These are phyloP conservation scores for Inga laurina DNA, from an alignment of 306 rosid genomes.

Conservation along the genomic window DNA sequence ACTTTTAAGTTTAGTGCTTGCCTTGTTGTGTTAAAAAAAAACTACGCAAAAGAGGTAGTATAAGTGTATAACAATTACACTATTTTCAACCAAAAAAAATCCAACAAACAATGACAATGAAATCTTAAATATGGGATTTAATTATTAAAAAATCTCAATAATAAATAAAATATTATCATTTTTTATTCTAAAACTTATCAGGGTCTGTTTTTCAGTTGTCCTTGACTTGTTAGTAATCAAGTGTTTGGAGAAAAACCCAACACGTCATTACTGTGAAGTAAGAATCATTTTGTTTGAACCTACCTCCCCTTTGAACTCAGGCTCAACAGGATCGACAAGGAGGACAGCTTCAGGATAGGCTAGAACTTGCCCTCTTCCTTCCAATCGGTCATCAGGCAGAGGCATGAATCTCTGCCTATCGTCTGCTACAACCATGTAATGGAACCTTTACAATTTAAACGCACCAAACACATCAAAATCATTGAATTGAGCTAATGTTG, in stretches of 20 bases:
- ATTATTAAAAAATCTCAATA: no score
- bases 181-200: no score
- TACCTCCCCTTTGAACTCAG: constrained; percentile 79
- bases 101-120: no score
- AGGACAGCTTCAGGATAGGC: constrained; percentile 80
- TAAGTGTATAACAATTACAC: no score
- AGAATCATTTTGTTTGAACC: neutral
- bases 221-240: no score
- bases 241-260: neutral
- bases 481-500: neutral
- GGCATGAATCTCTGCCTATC: constrained; percentile 89
- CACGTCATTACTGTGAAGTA: neutral
- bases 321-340: constrained; percentile 74
- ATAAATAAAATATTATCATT: no score
- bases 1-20: no score
- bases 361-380: constrained; percentile 53
- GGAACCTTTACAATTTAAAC: constrained; percentile 56
- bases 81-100: no score
- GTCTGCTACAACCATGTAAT: constrained; percentile 75
- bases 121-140: no score
- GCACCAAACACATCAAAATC: neutral
- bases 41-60: no score
- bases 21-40: no score
- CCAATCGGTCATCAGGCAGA: constrained; percentile 71
- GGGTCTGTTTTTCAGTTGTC: no score